These are phyloP conservation scores for Macrotyloma uniflorum DNA, from an alignment of 306 rosid species.

Conservation along the genomic window DNA sequence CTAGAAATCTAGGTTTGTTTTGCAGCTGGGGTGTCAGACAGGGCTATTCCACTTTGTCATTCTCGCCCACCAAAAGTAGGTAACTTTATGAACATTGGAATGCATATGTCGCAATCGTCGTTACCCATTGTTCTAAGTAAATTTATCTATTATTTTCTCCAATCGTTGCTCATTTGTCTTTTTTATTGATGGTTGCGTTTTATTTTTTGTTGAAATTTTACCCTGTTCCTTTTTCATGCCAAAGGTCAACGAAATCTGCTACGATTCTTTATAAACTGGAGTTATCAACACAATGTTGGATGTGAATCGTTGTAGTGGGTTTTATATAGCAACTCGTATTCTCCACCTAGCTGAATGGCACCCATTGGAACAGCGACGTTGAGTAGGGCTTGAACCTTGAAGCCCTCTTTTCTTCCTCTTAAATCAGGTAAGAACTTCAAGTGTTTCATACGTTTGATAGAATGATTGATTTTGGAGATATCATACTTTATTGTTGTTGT, in stretches of 20 bases:
- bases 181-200: background rate
- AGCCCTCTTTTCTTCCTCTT: conserved; percentile 50
- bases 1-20: conserved; percentile 28
- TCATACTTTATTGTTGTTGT: conserved; percentile 22
- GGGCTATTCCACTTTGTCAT: conserved; percentile 14
- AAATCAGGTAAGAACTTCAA: conserved; percentile 49
- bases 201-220: background rate
- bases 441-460: background rate
- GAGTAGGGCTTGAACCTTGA: conserved; percentile 65
- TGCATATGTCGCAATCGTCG: conserved; percentile 18
- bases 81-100: background rate
- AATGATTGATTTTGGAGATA: background rate
- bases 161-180: conserved; percentile 23
- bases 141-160: conserved; percentile 12
- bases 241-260: conserved; percentile 73
- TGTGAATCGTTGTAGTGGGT: conserved; percentile 59
- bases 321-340: conserved; percentile 52
- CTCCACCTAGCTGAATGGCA: conserved; percentile 96
- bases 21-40: conserved; percentile 19
- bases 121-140: conserved; percentile 38
- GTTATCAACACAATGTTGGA: conserved; percentile 69
- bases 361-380: conserved; percentile 73
- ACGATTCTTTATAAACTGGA: conserved; percentile 61
- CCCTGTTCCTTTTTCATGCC: conserved; percentile 31
- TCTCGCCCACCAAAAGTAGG: conserved; percentile 40